These are phyloP conservation scores for Crithidia brevicula DNA, from an alignment of 208 protist genomes.

Conservation along the genomic window DNA sequence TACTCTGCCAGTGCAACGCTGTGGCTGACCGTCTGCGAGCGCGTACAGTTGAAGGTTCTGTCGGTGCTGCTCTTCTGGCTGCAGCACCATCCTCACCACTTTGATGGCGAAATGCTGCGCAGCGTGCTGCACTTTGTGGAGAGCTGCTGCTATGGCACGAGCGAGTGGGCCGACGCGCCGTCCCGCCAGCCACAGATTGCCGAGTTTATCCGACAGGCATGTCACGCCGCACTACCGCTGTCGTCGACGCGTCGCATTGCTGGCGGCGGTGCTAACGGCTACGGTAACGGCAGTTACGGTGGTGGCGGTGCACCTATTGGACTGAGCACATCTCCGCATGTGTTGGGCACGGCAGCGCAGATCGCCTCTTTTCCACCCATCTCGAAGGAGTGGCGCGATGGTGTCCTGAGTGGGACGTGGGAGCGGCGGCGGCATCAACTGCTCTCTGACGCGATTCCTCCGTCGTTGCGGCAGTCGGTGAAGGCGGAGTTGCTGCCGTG, in stretches of 20 bases:
- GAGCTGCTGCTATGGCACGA: constrained; percentile 36
- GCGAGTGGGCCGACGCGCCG: constrained; percentile 51
- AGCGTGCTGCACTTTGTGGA: constrained; percentile 60
- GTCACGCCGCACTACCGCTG: constrained; percentile 19
- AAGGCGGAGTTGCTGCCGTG: constrained; percentile 19
- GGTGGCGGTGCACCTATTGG: background rate
- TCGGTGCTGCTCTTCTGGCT: constrained; percentile 61
- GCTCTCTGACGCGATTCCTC: constrained; percentile 19
- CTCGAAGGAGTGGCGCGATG: constrained; percentile 17
- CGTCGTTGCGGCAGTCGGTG: constrained; percentile 14
- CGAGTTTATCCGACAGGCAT: constrained; percentile 46
- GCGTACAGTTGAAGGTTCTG: constrained; percentile 59
- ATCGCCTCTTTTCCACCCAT: constrained; percentile 12
- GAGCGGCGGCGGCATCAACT: constrained; percentile 13
- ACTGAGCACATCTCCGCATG: background rate
- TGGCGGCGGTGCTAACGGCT: no score
- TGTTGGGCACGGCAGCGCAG: background rate
- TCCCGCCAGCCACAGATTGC: constrained; percentile 48
- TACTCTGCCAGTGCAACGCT: constrained; percentile 56
- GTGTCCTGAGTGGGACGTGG: constrained; percentile 23
- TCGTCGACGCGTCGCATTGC: background rate
- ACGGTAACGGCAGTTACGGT: no score
- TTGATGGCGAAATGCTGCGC: constrained; percentile 54
- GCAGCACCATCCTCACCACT: constrained; percentile 55
- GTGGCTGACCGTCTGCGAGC: constrained; percentile 49